These are phyloP conservation scores for Ambrosia artemisiifolia DNA, from an alignment of 129 eudicot species.

Conservation along the genomic window DNA sequence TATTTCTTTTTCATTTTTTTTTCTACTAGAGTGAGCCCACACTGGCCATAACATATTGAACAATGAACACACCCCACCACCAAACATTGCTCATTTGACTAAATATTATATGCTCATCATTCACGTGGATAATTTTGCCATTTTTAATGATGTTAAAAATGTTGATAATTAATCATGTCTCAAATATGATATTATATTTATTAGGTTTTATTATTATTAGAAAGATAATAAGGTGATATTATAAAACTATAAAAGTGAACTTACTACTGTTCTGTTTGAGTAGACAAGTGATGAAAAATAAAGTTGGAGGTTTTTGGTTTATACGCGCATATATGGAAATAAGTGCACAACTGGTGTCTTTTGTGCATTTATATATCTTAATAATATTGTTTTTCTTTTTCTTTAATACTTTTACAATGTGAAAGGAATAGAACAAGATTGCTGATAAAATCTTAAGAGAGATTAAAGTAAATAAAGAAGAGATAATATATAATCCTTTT, in stretches of 20 bases:
- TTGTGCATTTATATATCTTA: not conserved
- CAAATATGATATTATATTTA: no score
- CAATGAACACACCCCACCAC: not conserved
- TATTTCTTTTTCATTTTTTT: not conserved
- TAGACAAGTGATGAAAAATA: not conserved
- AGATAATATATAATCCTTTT: no score
- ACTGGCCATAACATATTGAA: not conserved
- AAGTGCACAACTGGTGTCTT: not conserved
- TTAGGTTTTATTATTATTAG: no score
- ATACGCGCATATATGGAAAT: not conserved
- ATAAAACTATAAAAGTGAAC: not conserved
- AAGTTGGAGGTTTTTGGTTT: not conserved
- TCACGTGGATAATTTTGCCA: not conserved
- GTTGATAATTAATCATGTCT: no score
- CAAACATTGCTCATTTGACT: not conserved
- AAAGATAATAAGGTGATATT: not conserved
- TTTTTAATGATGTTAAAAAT: no score
- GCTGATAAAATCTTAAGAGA: not conserved
- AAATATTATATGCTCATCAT: not conserved
- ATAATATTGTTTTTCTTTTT: no score
- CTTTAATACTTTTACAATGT: not conserved
- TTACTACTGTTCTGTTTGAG: not conserved
- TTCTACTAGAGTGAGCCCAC: slow-evolving; percentile 2
- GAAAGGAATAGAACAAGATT: not conserved
- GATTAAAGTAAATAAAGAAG: no score